Evolutionary conservation across 768 basidiomycete genomes (phyloP).

Genomic region (Sporobolomyces pararoseus): DNA sequence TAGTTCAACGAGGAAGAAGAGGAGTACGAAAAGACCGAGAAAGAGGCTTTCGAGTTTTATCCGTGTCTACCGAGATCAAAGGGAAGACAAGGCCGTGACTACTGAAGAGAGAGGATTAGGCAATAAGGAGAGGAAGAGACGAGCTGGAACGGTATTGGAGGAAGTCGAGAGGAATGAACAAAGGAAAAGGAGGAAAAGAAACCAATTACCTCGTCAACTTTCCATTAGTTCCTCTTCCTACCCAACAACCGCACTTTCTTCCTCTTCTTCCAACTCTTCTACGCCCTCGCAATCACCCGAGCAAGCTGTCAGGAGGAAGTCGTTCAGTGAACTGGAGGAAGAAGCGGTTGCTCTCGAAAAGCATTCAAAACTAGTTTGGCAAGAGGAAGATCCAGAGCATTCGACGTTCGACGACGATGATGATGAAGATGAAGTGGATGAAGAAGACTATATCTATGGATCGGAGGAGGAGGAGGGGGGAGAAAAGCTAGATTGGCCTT

Average conservation of each 20-base stretch:
- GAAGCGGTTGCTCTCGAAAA: neutral
- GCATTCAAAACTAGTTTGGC: neutral
- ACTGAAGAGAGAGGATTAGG: too few relatives aligned
- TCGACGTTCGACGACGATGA: neutral
- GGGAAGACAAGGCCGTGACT: too few relatives aligned
- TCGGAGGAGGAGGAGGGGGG: neutral
- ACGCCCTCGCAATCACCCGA: neutral
- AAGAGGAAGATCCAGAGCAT: neutral
- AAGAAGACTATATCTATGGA: too few relatives aligned
- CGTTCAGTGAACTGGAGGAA: neutral
- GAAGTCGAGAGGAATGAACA: neutral
- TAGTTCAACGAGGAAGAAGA: neutral
- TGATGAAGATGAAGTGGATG: neutral
- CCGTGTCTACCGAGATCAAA: neutral
- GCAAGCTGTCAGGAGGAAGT: neutral
- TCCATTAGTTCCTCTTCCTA: too few relatives aligned
- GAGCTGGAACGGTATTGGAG: neutral
- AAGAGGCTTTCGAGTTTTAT: neutral
- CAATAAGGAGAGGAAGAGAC: neutral
- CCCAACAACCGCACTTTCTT: neutral
- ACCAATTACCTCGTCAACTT: neutral
- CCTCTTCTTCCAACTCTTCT: neutral
- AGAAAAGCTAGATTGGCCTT: neutral
- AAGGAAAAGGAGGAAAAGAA: conserved; percentile 7
- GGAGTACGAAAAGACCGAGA: neutral